Base-by-base conservation (phyloP, 2,329 filamentous ascomycete species). In the Fusarium humuli region DNA sequence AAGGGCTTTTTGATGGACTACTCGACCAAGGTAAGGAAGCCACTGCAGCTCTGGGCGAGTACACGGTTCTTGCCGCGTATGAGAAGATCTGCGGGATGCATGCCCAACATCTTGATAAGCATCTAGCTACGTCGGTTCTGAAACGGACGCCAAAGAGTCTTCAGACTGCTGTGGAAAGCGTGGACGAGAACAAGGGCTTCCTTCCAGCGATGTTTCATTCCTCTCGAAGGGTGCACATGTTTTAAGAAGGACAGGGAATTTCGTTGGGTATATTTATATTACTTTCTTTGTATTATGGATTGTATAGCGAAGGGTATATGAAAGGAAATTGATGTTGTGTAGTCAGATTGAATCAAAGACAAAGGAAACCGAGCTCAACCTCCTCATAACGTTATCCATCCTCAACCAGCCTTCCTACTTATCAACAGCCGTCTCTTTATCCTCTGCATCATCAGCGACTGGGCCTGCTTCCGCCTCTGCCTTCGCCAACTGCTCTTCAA, bases 161-260 rank as follows among this genome's bases (percentile, higher is more conserved):
- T 6, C 57, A 59, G 9, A 55, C 57, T 0, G 57, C 57, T 8
- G 48, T 59, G 2, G 48, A 59, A 14, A 55, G 57, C 3, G 57
- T 59, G 11, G 57, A 59, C 4, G 57, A 59, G 29, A 45, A 59
- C 10, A 59, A 59, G 16, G 57, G 48, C 1, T 59, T 59, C 5
- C 10, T 59, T 9, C 48, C 57, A 8, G 57, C 57, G 2, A 59
- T 59, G 57, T 59, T 55, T 6, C 57, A 59, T n/a, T 59, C 57
- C 4, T 59, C 57, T 3, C 32, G 40, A 3, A 40, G 57, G 12
- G 40, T 59, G 3, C 57, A 59, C 7, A 59, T 59, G 57, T 59
- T 59, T 37, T 59, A 2, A 57, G 1, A 37, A 34, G 16, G 9
- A 7, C 3, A 12, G 18, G 6, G 7, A 34, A n/a, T 7, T 18